phyloP scores from a whole-genome alignment of 306 rosid species.

The Quercus alba region DNA sequence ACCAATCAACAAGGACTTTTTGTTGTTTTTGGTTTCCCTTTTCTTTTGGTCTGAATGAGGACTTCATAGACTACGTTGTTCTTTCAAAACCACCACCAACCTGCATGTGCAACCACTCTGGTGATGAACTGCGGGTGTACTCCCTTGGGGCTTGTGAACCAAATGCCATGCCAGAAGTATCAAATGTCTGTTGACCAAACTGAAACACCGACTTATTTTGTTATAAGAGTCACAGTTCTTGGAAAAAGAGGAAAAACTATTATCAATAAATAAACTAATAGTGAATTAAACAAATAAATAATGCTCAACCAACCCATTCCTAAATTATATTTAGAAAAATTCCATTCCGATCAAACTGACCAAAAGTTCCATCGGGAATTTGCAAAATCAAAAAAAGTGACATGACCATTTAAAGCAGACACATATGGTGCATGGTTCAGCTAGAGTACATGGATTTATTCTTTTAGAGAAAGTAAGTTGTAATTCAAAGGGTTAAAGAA shows the following conservation, averaged over 20 bases:
- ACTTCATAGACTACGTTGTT: constrained; percentile 47
- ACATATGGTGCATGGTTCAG: not conserved
- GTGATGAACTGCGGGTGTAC: constrained; percentile 68
- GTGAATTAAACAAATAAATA: no score
- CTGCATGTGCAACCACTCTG: constrained; percentile 97
- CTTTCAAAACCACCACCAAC: constrained; percentile 82
- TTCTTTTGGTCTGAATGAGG: constrained; percentile 3
- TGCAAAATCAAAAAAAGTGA: not conserved
- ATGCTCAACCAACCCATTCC: not conserved
- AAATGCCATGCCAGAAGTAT: constrained; percentile 51
- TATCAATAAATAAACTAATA: not conserved
- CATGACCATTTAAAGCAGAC: not conserved
- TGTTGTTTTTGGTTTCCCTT: not conserved
- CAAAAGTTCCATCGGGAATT: not conserved
- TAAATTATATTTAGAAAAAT: not conserved
- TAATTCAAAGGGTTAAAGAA: no score
- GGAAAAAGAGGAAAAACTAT: constrained; percentile 15
- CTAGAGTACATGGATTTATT: not conserved
- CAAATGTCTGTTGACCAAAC: constrained; percentile 76
- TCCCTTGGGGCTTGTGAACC: constrained; percentile 72
- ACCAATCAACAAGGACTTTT: constrained; percentile 17
- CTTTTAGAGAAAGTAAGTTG: not conserved
- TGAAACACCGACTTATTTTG: constrained; percentile 39
- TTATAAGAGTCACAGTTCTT: constrained; percentile 16
- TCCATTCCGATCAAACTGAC: constrained; percentile 1